phyloP scores from a whole-genome alignment of 192 early-diverging fungal species.

The Entomortierella lignicola region DNA sequence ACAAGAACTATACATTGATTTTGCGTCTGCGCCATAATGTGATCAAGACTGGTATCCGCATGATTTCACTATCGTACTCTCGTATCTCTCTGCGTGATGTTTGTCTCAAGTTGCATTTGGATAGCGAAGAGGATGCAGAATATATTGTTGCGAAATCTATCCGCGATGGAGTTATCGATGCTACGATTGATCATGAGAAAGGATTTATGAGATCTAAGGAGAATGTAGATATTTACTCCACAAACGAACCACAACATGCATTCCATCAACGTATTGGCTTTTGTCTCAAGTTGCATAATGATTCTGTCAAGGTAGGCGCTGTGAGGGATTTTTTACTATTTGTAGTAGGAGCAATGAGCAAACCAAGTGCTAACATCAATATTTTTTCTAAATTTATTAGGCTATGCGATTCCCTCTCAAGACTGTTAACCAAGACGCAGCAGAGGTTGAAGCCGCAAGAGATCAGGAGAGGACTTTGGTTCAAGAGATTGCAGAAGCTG shows the following conservation, averaged over 20 bases:
- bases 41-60: conserved; percentile 98
- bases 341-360: no score
- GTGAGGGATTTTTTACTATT: no score
- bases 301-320: conserved; percentile 88
- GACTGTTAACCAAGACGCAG: conserved; percentile 88
- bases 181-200: conserved; percentile 92
- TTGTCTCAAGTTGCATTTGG: conserved; percentile 95
- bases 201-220: conserved; percentile 96
- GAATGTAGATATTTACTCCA: conserved; percentile 94
- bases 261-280: conserved; percentile 96
- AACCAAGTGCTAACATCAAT: no score
- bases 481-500: conserved; percentile 92
- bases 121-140: conserved; percentile 98
- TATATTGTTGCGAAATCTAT: conserved; percentile 99
- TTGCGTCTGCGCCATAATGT: conserved; percentile 98
- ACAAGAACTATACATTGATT: conserved; percentile 93
- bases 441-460: conserved; percentile 79
- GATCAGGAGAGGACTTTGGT: conserved; percentile 94
- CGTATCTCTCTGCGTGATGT: conserved; percentile 96
- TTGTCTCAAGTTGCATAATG: conserved; percentile 97
- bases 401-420: conserved; percentile 96
- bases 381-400: conserved; percentile 21
- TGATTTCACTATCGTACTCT: conserved; percentile 97
- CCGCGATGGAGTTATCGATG: conserved; percentile 98
- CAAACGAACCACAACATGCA: conserved; percentile 94